A percentile compares a stretch with the other conserved stretches of the same genome.
phyloP scores from a whole-genome alignment of 306 rosid genomes.

The Neltuma alba region DNA sequence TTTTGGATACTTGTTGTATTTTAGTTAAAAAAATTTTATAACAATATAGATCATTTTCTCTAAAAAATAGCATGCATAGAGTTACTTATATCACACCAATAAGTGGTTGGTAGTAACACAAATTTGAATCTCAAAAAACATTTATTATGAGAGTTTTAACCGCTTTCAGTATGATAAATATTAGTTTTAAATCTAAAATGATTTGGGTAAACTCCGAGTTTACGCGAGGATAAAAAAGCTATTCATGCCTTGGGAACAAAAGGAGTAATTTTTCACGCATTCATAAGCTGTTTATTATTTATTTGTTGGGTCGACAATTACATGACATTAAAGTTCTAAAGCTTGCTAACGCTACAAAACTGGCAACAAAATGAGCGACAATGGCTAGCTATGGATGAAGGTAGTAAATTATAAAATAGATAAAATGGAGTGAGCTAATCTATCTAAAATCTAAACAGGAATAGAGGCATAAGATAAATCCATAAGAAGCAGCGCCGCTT shows the following conservation, averaged over 20 bases:
- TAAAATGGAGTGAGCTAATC: background rate
- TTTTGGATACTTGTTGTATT: background rate
- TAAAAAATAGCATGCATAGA: background rate
- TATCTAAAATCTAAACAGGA: slow-evolving; percentile 27
- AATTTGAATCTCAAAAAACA: too few relatives aligned
- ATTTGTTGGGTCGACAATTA: background rate
- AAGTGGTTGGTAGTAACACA: too few relatives aligned
- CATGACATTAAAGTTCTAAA: background rate
- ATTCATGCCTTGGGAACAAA: background rate
- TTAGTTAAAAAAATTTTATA: too few relatives aligned
- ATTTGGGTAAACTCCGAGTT: too few relatives aligned
- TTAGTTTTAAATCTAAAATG: too few relatives aligned
- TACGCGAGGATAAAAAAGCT: too few relatives aligned
- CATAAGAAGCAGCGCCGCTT: slow-evolving; percentile 74
- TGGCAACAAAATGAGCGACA: background rate
- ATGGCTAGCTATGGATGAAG: background rate
- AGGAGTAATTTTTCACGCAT: background rate
- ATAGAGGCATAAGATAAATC: slow-evolving; percentile 61
- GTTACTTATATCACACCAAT: background rate
- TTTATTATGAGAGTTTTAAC: too few relatives aligned
- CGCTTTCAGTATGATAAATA: too few relatives aligned
- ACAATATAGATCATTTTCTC: background rate
- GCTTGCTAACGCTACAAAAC: background rate
- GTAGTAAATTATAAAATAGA: background rate
- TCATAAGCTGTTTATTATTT: background rate